These are phyloP conservation scores for Takashimella tepidaria DNA, from an alignment of 1,284 basidiomycete genomes.

Conservation along the genomic window DNA sequence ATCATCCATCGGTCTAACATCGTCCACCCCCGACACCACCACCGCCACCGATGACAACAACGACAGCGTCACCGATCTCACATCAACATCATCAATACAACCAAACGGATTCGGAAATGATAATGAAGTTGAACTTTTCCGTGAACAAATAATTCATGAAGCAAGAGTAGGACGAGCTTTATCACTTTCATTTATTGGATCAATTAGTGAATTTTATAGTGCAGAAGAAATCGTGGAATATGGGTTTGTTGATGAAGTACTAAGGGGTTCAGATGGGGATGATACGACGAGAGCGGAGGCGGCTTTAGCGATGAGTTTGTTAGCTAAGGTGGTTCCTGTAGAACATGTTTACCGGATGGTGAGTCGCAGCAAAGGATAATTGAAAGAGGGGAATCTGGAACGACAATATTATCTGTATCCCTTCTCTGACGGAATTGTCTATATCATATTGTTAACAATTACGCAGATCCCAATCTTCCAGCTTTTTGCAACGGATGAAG, in stretches of 20 bases:
- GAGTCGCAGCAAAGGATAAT: no score
- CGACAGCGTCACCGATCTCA: no score
- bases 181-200: slow-evolving; percentile 86
- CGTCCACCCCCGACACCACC: no score
- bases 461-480: slow-evolving; percentile 73
- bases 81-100: no score
- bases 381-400: background rate
- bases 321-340: slow-evolving; percentile 75
- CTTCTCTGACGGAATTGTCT: no score
- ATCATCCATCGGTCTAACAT: no score
- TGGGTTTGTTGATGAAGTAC: slow-evolving; percentile 73
- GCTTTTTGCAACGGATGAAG: slow-evolving; percentile 61
- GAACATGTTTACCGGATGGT: slow-evolving; percentile 67
- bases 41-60: no score
- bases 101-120: slow-evolving; percentile 7
- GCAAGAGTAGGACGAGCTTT: slow-evolving; percentile 81
- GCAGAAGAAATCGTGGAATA: slow-evolving; percentile 58
- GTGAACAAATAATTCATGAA: slow-evolving; percentile 53
- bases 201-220: slow-evolving; percentile 53
- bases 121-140: slow-evolving; percentile 29
- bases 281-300: slow-evolving; percentile 85
- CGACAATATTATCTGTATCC: background rate
- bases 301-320: slow-evolving; percentile 77
- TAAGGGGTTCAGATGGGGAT: slow-evolving; percentile 69
- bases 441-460: no score